Conservation (phyloP, 1,139 yeast species). For the Zygoascus hellenicus region DNA sequence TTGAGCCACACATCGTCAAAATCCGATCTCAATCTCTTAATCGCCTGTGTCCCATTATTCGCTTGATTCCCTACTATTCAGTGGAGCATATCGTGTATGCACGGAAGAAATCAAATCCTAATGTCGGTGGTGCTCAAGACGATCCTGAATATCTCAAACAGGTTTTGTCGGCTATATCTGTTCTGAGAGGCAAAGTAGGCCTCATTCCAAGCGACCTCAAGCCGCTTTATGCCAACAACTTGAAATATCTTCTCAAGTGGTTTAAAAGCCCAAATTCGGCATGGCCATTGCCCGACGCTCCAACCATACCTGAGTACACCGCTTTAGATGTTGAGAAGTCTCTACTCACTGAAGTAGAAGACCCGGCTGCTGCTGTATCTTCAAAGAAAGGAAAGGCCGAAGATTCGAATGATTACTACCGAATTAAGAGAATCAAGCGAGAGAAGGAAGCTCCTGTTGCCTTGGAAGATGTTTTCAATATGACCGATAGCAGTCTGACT, state of each 20-base stretch:
- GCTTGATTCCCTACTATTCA: slow-evolving; percentile 71
- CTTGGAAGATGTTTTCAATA: slow-evolving; percentile 15
- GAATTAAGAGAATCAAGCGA: slow-evolving; percentile 58
- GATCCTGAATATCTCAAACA: slow-evolving; percentile 46
- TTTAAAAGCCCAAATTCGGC: slow-evolving; percentile 37
- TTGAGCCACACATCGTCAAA: slow-evolving; percentile 33
- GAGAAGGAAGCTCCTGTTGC: slow-evolving; percentile 33
- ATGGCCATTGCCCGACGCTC: slow-evolving; percentile 81
- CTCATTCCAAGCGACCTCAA: slow-evolving; percentile 71
- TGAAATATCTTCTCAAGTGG: slow-evolving; percentile 60
- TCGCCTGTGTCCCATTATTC: slow-evolving; percentile 44
- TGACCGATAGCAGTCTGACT: slow-evolving; percentile 8
- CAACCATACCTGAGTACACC: slow-evolving; percentile 55
- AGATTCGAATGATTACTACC: slow-evolving; percentile 42
- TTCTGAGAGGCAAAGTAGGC: slow-evolving; percentile 79
- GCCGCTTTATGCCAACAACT: slow-evolving; percentile 65
- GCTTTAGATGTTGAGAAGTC: slow-evolving; percentile 76
- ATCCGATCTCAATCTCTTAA: slow-evolving; percentile 22
- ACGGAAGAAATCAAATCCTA: slow-evolving; percentile 6
- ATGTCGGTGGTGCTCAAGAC: slow-evolving; percentile 8
- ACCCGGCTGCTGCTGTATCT: slow-evolving; percentile 28
- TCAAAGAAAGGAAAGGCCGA: slow-evolving; percentile 13
- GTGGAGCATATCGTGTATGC: slow-evolving; percentile 55
- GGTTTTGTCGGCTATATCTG: slow-evolving; percentile 77
- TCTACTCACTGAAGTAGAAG: slow-evolving; percentile 66